Conservation (phyloP, 1,284 basidiomycete species). For the Irpex rosettiformis region DNA sequence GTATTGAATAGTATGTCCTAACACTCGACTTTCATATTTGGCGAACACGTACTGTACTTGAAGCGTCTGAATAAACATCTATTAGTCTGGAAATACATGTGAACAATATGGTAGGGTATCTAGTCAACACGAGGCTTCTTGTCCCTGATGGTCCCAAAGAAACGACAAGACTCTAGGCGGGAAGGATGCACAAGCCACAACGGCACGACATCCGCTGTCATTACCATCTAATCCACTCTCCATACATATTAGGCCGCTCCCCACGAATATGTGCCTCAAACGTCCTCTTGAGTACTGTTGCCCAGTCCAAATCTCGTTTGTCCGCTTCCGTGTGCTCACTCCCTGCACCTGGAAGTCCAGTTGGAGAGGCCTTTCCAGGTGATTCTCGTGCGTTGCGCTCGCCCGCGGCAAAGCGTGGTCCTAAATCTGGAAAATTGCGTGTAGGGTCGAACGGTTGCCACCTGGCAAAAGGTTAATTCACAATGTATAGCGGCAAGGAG, state of each 20-base stretch:
- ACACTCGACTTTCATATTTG: too few species aligned
- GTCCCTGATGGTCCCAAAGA: neutral
- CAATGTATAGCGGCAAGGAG: conserved; percentile 21
- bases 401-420: conserved; percentile 70
- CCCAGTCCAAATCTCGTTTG: conserved; percentile 79
- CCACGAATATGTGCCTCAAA: conserved; percentile 87
- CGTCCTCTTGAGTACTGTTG: conserved; percentile 86
- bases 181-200: neutral
- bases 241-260: conserved; percentile 90
- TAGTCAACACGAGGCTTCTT: too few species aligned
- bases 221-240: conserved; percentile 76
- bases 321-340: conserved; percentile 33
- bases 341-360: conserved; percentile 26
- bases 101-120: too few species aligned
- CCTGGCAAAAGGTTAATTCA: conserved; percentile 45
- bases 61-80: too few species aligned
- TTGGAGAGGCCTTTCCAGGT: conserved; percentile 12
- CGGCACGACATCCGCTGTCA: neutral
- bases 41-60: too few species aligned
- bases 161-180: neutral
- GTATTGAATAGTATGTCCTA: too few species aligned
- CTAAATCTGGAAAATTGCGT: conserved; percentile 91
- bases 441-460: conserved; percentile 90
- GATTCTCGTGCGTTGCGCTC: conserved; percentile 37
- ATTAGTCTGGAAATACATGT: too few species aligned